Conservation (phyloP, 176 grass and related monocot species). For the Aegilops longissima region DNA sequence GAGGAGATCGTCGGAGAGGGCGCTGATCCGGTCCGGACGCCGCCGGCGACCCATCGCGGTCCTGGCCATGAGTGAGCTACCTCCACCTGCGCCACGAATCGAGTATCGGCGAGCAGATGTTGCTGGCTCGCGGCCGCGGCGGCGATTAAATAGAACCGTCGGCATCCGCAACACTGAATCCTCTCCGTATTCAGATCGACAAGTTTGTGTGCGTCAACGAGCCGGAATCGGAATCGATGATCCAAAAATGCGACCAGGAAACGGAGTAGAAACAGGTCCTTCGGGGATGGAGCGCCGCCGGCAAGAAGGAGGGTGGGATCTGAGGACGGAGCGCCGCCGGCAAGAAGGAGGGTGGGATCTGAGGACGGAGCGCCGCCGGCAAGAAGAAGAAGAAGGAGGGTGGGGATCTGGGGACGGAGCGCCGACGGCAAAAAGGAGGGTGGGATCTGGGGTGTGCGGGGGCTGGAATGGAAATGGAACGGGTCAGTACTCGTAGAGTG, state of each 20-base stretch:
- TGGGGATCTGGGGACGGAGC: too few species aligned
- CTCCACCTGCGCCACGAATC: neutral
- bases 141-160: neutral
- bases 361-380: too few species aligned
- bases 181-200: neutral
- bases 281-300: too few species aligned
- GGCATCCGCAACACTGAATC: neutral
- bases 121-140: neutral
- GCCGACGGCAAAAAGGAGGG: too few species aligned
- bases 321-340: too few species aligned
- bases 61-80: neutral
- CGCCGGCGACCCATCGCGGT: neutral
- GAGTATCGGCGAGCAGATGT: neutral
- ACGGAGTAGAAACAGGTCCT: neutral
- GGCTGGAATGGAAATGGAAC: too few species aligned
- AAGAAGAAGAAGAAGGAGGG: too few species aligned
- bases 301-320: too few species aligned
- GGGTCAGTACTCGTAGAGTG: too few species aligned
- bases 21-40: neutral
- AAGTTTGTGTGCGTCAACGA: neutral
- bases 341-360: too few species aligned
- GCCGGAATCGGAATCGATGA: neutral
- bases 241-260: neutral
- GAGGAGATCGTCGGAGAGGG: neutral
- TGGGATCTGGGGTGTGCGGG: too few species aligned